These are phyloP conservation scores for Pyracantha coccinea DNA, from an alignment of 331 rosid species.

Conservation along the genomic window DNA sequence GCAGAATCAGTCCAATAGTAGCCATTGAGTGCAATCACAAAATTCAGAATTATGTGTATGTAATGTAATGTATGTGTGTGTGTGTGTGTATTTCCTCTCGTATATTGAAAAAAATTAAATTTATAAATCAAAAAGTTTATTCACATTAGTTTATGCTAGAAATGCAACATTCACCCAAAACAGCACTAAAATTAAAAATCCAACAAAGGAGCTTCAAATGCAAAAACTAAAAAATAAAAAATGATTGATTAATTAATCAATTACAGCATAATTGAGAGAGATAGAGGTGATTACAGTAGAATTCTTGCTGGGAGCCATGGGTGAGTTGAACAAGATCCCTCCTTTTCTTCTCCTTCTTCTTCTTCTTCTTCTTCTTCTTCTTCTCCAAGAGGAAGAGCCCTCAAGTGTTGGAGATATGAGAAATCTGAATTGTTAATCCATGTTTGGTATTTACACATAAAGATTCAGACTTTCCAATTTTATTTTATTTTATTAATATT, in stretches of 20 bases:
- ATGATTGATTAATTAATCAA: background rate
- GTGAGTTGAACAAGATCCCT: slow-evolving; percentile 4
- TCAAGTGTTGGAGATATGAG: background rate
- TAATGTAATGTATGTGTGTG: too few species aligned
- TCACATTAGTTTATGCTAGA: background rate
- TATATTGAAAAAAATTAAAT: too few species aligned
- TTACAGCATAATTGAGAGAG: background rate
- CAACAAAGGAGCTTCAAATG: background rate
- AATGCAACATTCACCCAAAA: background rate
- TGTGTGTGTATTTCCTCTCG: too few species aligned
- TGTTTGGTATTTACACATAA: background rate
- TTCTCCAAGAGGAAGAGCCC: background rate
- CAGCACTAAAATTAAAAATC: background rate
- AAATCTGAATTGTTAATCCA: background rate
- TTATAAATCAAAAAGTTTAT: too few species aligned
- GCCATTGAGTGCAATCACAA: background rate
- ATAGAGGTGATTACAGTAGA: slow-evolving; percentile 21
- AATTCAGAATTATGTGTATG: background rate
- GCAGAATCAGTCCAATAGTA: background rate
- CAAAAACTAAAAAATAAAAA: too few species aligned
- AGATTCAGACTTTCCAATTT: background rate
- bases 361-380: background rate
- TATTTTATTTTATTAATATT: background rate
- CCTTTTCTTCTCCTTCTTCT: background rate
- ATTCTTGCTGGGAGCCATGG: slow-evolving; percentile 51